Conservation (phyloP, 306 rosid species). For the Castanea mollissima region DNA sequence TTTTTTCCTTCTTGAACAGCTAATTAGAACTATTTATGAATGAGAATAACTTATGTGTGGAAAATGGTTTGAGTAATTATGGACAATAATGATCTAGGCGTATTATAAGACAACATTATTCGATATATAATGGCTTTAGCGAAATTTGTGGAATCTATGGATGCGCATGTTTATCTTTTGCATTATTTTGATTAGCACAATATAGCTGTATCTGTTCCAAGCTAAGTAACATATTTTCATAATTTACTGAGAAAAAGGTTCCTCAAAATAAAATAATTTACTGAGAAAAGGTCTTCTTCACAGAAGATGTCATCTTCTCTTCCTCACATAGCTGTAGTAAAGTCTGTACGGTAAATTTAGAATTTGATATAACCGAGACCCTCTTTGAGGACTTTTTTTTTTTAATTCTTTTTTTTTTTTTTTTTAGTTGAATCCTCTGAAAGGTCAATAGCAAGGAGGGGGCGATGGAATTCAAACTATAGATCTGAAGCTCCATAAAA, state of each 20-base stretch:
- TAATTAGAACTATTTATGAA: conserved; percentile 9
- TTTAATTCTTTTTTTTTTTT: too few relatives aligned
- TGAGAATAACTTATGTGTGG: conserved; percentile 13
- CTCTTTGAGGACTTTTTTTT: too few relatives aligned
- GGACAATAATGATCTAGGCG: conserved; percentile 46
- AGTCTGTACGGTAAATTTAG: too few relatives aligned
- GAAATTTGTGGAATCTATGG: conserved; percentile 58
- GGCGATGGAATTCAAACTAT: too few relatives aligned
- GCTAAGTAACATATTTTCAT: conserved; percentile 2
- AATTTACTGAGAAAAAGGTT: conserved; percentile 8
- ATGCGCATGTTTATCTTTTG: conserved; percentile 43
- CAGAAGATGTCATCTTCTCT: neutral
- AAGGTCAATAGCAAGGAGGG: too few relatives aligned
- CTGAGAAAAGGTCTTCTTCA: neutral
- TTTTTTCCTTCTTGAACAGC: too few relatives aligned
- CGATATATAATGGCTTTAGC: conserved; percentile 45
- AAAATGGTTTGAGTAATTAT: conserved; percentile 51
- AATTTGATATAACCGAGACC: too few relatives aligned
- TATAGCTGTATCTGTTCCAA: conserved; percentile 25
- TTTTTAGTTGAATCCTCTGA: too few relatives aligned
- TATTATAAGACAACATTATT: conserved; percentile 67
- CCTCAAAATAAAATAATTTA: conserved; percentile 8
- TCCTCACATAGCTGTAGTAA: too few relatives aligned
- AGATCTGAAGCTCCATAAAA: too few relatives aligned
- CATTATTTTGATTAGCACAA: conserved; percentile 33